Percentiles rank a stretch among this genome's conserved stretches.
phyloP scores from a whole-genome alignment of 371 early-diverging fungal genomes.

The Blakeslea trispora region DNA sequence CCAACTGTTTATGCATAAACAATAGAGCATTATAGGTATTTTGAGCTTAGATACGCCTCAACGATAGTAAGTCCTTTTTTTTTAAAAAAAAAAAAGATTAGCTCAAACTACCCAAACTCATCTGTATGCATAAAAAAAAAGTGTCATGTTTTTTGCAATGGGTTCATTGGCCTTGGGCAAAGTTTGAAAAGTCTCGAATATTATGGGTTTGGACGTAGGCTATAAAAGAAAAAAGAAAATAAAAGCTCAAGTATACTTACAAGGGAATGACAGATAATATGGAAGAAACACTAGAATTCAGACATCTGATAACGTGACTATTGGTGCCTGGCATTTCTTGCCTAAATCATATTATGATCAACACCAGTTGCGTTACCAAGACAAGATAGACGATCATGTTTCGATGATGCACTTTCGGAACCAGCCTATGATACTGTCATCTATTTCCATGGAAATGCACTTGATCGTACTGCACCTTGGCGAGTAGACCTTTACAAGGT shows the following conservation, averaged over 20 bases:
- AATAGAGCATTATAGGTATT: constrained; percentile 33
- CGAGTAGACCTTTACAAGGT: constrained; percentile 48
- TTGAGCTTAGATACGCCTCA: constrained; percentile 42
- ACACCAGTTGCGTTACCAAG: constrained; percentile 23
- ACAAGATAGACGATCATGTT: constrained; percentile 4
- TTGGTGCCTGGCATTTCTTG: constrained; percentile 53
- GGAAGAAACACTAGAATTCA: constrained; percentile 35
- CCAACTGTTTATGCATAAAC: no score
- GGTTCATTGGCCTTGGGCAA: constrained; percentile 34
- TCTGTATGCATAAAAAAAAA: constrained; percentile 9
- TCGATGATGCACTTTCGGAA: constrained; percentile 35
- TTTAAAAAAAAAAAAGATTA: no score
- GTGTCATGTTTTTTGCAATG: constrained; percentile 45
- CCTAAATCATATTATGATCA: constrained; percentile 35
- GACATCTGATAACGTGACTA: constrained; percentile 42
- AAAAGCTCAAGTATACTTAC: not conserved
- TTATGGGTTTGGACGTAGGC: constrained; percentile 51
- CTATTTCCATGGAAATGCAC: constrained; percentile 53
- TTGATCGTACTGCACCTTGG: constrained; percentile 49
- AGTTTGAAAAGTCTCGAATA: constrained; percentile 37
- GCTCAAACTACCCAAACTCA: no score
- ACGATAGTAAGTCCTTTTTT: constrained; percentile 33
- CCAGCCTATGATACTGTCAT: constrained; percentile 35
- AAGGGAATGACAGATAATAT: constrained; percentile 30
- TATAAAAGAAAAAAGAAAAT: no score